phyloP scores from a whole-genome alignment of 2,329 filamentous ascomycete genomes.

The Alternaria triticimaculans region DNA sequence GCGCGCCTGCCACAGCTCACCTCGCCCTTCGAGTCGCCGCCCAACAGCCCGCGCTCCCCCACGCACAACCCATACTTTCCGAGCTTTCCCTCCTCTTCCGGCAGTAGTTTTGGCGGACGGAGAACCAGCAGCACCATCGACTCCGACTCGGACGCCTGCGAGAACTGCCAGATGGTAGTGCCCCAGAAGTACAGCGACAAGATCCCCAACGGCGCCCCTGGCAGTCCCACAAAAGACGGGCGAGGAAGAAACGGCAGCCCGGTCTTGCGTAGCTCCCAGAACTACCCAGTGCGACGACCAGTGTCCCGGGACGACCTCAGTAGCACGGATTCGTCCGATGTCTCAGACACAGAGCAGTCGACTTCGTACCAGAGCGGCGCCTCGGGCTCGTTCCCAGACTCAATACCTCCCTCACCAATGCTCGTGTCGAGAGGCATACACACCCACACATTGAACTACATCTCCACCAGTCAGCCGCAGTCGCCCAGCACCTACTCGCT shows the following conservation, averaged over 20 bases:
- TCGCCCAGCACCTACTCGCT: conserved; percentile 62
- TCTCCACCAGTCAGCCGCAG: conserved; percentile 63
- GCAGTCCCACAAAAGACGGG: conserved; percentile 57
- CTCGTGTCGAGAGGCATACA: conserved; percentile 54
- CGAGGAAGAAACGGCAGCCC: conserved; percentile 60
- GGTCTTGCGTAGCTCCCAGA: conserved; percentile 61
- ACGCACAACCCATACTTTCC: conserved; percentile 60
- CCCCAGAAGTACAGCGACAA: conserved; percentile 62
- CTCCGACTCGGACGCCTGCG: conserved; percentile 61
- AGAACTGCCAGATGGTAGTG: conserved; percentile 63
- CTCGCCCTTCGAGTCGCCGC: conserved; percentile 51
- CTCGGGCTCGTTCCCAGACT: conserved; percentile 41
- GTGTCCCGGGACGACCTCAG: conserved; percentile 35
- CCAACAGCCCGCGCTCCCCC: conserved; percentile 50
- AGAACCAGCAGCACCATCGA: conserved; percentile 48
- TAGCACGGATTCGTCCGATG: conserved; percentile 46
- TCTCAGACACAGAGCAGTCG: conserved; percentile 48
- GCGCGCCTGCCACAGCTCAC: conserved; percentile 41
- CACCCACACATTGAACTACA: conserved; percentile 63
- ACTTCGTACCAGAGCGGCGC: conserved; percentile 43
- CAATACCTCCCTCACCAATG: conserved; percentile 51
- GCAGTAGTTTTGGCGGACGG: conserved; percentile 39
- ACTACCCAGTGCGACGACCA: conserved; percentile 58
- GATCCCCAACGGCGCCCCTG: conserved; percentile 61
- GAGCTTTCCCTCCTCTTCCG: conserved; percentile 40